Conservation (phyloP, 495 filamentous ascomycete species). For the Penicillium coprophilum region DNA sequence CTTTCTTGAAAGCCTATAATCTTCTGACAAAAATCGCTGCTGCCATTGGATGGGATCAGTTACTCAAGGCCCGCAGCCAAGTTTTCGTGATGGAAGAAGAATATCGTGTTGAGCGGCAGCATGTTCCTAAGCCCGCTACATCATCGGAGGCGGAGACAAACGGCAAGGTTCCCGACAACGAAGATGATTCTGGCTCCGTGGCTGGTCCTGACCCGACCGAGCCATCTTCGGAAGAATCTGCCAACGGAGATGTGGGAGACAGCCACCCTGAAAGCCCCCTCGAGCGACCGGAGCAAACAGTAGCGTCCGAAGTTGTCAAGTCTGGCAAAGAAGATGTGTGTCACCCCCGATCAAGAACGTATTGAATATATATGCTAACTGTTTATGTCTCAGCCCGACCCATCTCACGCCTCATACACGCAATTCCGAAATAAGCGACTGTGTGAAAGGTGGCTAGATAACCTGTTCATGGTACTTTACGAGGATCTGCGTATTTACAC, state of each 20-base stretch:
- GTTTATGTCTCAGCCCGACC: conserved; percentile 38
- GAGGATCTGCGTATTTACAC: conserved; percentile 98
- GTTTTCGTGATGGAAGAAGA: conserved; percentile 99
- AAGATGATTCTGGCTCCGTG: conserved; percentile 40
- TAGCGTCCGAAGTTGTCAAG: conserved; percentile 79
- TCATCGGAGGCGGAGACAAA: conserved; percentile 51
- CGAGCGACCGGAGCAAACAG: conserved; percentile 77
- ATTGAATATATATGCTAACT: conserved; percentile 11
- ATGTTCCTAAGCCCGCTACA: conserved; percentile 50
- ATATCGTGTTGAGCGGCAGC: conserved; percentile 86
- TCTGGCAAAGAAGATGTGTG: conserved; percentile 76
- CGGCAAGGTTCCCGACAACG: conserved; percentile 32
- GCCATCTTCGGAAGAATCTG: conserved; percentile 23
- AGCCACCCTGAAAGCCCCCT: conserved; percentile 52
- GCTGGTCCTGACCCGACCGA: conserved; percentile 33
- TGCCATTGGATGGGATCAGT: conserved; percentile 96
- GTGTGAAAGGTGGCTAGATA: conserved; percentile 97
- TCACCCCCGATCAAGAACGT: background rate
- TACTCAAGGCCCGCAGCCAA: conserved; percentile 87
- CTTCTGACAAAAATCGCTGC: conserved; percentile 91
- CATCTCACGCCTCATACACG: conserved; percentile 53
- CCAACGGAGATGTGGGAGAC: conserved; percentile 38
- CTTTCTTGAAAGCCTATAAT: conserved; percentile 91
- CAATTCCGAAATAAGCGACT: conserved; percentile 93
- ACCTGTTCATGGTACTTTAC: conserved; percentile 98